phyloP scores from a whole-genome alignment of 192 early-diverging fungal genomes.

The Linnemannia exigua region DNA sequence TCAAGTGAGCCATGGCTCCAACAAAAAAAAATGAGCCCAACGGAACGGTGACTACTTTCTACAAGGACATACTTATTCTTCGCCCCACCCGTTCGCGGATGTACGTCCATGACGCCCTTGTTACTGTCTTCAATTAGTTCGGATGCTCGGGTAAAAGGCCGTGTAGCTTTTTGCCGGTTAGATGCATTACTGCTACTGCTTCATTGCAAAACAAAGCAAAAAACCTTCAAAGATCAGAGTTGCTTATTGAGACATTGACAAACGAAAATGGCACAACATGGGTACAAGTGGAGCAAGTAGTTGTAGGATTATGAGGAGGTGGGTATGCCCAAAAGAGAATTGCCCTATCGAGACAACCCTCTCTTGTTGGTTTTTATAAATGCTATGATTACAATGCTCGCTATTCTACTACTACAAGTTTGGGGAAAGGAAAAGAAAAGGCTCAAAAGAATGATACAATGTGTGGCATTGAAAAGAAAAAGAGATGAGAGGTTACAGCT shows the following conservation, averaged over 20 bases:
- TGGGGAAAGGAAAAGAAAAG: neutral
- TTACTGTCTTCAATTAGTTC: neutral
- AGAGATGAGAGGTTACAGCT: neutral
- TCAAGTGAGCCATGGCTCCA: too few species aligned
- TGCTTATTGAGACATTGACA: neutral
- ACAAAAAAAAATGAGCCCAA: too few species aligned
- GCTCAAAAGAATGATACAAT: constrained; percentile 4
- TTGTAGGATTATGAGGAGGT: neutral
- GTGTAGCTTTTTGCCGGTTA: neutral
- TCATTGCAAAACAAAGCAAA: neutral
- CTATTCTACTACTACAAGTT: constrained; percentile 4
- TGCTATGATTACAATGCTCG: constrained; percentile 5
- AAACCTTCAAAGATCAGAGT: neutral
- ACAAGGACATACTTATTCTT: too few species aligned
- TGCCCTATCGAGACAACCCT: neutral
- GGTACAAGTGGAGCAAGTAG: neutral
- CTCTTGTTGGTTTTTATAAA: neutral
- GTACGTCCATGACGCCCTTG: too few species aligned
- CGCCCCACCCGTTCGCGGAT: too few species aligned
- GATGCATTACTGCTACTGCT: neutral
- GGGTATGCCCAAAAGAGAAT: neutral
- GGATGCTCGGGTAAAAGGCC: neutral
- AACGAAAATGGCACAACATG: neutral
- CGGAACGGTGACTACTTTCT: too few species aligned
- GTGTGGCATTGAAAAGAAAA: neutral